Percentiles rank a stretch among this genome's conserved stretches.
phyloP scores from a whole-genome alignment of 2,329 filamentous ascomycete species.

The Phaeoacremonium minimum region DNA sequence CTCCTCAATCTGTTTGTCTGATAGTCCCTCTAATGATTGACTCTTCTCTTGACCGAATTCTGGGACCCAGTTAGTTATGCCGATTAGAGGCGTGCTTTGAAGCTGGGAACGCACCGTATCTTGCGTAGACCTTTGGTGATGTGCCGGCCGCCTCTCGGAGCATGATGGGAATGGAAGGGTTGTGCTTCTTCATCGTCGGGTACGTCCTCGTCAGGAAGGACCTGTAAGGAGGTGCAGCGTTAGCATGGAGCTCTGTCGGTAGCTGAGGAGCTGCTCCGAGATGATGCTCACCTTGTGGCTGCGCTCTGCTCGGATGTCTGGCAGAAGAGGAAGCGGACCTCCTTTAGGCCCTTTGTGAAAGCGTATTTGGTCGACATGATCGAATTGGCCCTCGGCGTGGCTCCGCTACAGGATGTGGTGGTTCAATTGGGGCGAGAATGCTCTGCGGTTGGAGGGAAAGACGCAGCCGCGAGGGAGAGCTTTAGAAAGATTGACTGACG shows the following conservation, averaged over 20 bases:
- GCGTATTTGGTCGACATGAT: conserved; percentile 90
- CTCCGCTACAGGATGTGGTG: no score
- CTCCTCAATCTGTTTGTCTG: conserved; percentile 59
- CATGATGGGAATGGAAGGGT: conserved; percentile 89
- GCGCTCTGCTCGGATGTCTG: conserved; percentile 90
- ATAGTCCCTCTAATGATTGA: conserved; percentile 51
- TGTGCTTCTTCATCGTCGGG: conserved; percentile 99
- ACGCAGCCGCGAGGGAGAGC: no score
- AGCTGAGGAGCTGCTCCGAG: no score
- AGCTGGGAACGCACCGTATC: conserved; percentile 69
- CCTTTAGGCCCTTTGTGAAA: conserved; percentile 84
- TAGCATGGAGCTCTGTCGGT: no score
- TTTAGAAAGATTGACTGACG: no score
- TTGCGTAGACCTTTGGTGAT: conserved; percentile 80
- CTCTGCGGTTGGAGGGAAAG: no score
- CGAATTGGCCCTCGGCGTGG: conserved; percentile 11
- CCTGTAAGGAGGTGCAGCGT: conserved; percentile 39
- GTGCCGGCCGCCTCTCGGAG: conserved; percentile 87
- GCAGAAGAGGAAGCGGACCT: conserved; percentile 96
- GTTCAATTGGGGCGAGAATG: no score
- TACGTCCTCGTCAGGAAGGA: conserved; percentile 88
- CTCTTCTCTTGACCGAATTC: conserved; percentile 55
- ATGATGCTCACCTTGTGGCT: conserved; percentile 64
- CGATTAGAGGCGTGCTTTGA: conserved; percentile 9
- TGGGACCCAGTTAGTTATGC: no score